Evolutionary conservation across 2,329 filamentous ascomycete species (phyloP), one percentile per base, ranked within the genome.

Genomic region (Aspergillus sp.): DNA sequence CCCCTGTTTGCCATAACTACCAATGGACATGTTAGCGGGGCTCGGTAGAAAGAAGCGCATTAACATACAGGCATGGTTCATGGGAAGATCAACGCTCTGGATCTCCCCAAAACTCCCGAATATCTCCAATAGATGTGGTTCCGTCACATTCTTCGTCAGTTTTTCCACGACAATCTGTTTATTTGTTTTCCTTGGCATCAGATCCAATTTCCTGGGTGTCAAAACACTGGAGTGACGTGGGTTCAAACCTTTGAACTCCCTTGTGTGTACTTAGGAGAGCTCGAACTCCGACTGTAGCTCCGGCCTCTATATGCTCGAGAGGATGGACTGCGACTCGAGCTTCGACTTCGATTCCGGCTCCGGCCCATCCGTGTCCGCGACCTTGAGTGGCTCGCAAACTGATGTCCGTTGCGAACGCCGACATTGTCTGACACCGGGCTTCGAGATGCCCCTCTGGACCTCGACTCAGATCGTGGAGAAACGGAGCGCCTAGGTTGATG

Each of bases 71-170:
- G 88, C 84, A 70, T 88, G 84, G 71, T 96, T 97, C 75, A 97
- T 86, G 3, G 95, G 95, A 65, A 99, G 84, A 68, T 97, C 91
- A 20, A 99, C 80, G 65, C 95, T 91, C 66, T 88, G 85, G 65
- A 99, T 96, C 18, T 83, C 82, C 50, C 95, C 95, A 71, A 95
- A 99, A 38, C 85, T 83, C 48, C 90, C 89, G 71, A 99, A 99
- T 59, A 99, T 96, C 72, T 99, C 95, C 64, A 86, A 84, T 6
- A 99, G 80, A 68, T 99, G 95, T 17, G 85, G 84, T 72, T 93
- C 90, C 57, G 90, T 96, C 66, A 99, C 89, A 69, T 96, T 98
- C 74, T 96, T 96, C 4, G 93, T 96, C 69, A 99, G 82, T 62
- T 96, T 93, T 75, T 99, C 95, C 47, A 99, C 89, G 17, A 99